Conservation (phyloP, 148 eudicot species). For the Camellia sinensis region DNA sequence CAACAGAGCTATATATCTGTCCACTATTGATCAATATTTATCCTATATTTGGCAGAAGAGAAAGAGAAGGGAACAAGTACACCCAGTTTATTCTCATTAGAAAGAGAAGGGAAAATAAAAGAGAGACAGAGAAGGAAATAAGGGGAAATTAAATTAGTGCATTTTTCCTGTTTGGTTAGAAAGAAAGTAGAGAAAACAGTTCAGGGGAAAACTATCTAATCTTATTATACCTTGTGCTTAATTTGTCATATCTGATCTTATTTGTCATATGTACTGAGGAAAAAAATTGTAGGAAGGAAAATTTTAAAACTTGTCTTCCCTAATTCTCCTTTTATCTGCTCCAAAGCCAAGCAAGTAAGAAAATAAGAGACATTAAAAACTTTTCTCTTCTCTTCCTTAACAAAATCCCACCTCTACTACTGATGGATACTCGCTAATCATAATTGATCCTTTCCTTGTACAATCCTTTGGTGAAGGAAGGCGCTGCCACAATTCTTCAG, state of each 20-base stretch:
- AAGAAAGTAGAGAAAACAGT: too few species aligned
- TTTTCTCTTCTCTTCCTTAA: neutral
- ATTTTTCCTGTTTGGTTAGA: neutral
- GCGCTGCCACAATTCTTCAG: constrained; percentile 97
- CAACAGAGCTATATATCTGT: neutral
- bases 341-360: neutral
- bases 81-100: too few species aligned
- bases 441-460: constrained; percentile 68
- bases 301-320: neutral
- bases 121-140: neutral
- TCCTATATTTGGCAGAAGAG: neutral
- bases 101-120: neutral
- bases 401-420: constrained; percentile 46
- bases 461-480: constrained; percentile 66
- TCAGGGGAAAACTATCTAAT: neutral
- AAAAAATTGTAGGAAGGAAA: neutral
- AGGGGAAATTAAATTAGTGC: neutral
- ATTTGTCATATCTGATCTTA: too few species aligned
- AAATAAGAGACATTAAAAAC: neutral
- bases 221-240: too few species aligned
- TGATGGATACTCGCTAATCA: constrained; percentile 76
- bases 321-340: neutral
- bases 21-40: too few species aligned
- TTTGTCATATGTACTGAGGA: too few species aligned
- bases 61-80: neutral